These are phyloP conservation scores for Lichtheimia ramosa DNA, from an alignment of 371 early-diverging fungal species.

Conservation along the genomic window DNA sequence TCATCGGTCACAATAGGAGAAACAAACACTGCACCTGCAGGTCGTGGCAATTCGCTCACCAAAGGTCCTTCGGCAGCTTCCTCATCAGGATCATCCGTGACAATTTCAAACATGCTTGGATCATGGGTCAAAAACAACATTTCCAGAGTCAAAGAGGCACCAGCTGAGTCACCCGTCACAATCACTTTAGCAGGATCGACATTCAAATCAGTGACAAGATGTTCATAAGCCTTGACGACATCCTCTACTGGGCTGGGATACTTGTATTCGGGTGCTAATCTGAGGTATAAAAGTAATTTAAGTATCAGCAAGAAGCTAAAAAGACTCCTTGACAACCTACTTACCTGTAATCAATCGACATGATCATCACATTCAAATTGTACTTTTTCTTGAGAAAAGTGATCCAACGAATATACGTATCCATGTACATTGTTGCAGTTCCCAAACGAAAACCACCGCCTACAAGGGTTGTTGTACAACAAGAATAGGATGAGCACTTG, in stretches of 20 bases:
- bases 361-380: slow-evolving; percentile 38
- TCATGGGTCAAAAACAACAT: slow-evolving; percentile 44
- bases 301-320: too few species aligned
- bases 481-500: slow-evolving; percentile 1
- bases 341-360: slow-evolving; percentile 43
- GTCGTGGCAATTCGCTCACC: slow-evolving; percentile 33
- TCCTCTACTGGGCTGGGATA: slow-evolving; percentile 45
- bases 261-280: slow-evolving; percentile 43
- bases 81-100: slow-evolving; percentile 28
- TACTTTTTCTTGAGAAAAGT: slow-evolving; percentile 30
- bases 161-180: slow-evolving; percentile 38
- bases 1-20: slow-evolving; percentile 47
- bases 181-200: slow-evolving; percentile 32
- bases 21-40: slow-evolving; percentile 37
- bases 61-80: slow-evolving; percentile 19
- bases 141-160: slow-evolving; percentile 34
- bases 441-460: slow-evolving; percentile 47
- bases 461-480: slow-evolving; percentile 7
- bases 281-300: slow-evolving; percentile 5
- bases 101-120: slow-evolving; percentile 44
- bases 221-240: slow-evolving; percentile 43
- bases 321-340: background rate
- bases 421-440: slow-evolving; percentile 33
- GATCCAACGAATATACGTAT: slow-evolving; percentile 42
- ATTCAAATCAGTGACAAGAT: slow-evolving; percentile 19